Conservation (phyloP, 192 early-diverging fungal genomes). For the Cladochytrium replicatum region DNA sequence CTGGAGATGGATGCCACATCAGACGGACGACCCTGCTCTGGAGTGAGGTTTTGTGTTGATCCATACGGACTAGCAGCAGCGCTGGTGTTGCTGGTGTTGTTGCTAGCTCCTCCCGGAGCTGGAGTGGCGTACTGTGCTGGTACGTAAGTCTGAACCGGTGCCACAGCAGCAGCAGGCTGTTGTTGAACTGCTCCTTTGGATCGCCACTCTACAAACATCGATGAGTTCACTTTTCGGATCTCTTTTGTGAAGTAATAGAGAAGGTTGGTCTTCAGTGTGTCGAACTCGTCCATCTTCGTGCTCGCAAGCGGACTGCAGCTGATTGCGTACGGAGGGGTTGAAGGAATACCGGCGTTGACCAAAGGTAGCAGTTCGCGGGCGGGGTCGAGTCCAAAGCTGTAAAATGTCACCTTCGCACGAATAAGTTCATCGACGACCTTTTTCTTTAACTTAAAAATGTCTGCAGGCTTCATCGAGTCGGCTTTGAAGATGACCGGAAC, state of each 20-base stretch:
- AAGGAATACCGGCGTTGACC: constrained; percentile 27
- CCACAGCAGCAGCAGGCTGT: too few relatives aligned
- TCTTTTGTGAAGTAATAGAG: constrained; percentile 43
- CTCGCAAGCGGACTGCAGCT: too few relatives aligned
- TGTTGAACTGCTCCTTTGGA: too few relatives aligned
- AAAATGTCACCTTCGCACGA: constrained; percentile 43
- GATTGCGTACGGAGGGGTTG: constrained; percentile 45
- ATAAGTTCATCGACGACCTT: constrained; percentile 40
- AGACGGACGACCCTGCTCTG: too few relatives aligned
- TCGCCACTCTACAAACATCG: constrained; percentile 52
- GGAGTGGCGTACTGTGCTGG: too few relatives aligned
- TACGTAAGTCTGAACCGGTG: too few relatives aligned
- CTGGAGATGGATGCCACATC: too few relatives aligned
- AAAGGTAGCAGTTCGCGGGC: constrained; percentile 36
- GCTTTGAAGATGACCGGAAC: constrained; percentile 60
- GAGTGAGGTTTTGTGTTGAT: too few relatives aligned
- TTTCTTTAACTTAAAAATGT: constrained; percentile 43
- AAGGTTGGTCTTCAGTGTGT: constrained; percentile 34
- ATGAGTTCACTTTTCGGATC: constrained; percentile 38
- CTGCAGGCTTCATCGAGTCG: constrained; percentile 39
- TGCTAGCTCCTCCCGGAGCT: too few relatives aligned
- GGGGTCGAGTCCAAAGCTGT: constrained; percentile 41
- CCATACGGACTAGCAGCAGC: too few relatives aligned
- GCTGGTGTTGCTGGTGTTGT: too few relatives aligned
- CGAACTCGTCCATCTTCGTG: constrained; percentile 41